phyloP scores from a whole-genome alignment of 495 filamentous ascomycete genomes.

The Clavariopsis aquatica region DNA sequence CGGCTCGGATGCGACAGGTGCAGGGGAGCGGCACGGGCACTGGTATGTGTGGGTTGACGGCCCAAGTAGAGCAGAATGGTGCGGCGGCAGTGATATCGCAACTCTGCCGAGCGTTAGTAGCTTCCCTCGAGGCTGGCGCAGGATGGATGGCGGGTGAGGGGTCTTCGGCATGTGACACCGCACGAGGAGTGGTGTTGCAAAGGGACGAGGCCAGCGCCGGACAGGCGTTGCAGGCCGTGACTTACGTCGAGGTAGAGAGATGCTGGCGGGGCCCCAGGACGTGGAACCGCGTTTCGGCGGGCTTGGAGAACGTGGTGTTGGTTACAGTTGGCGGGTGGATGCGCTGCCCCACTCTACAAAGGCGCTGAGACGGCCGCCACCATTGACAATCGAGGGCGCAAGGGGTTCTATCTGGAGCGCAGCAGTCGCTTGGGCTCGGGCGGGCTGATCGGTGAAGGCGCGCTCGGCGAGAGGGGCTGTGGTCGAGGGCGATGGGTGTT shows the following conservation, averaged over 20 bases:
- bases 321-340: background rate
- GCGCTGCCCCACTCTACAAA: slow-evolving; percentile 22
- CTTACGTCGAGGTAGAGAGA: background rate
- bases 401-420: background rate
- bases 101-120: background rate
- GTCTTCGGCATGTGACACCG: slow-evolving; percentile 18
- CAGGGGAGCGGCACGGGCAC: background rate
- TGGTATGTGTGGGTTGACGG: background rate
- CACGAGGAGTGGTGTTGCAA: background rate
- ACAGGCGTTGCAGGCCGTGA: background rate
- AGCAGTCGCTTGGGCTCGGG: background rate
- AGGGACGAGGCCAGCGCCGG: background rate
- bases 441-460: slow-evolving; percentile 14
- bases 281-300: slow-evolving; percentile 8
- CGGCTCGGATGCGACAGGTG: no score
- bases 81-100: background rate
- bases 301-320: slow-evolving; percentile 9
- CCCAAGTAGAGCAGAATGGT: background rate
- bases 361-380: slow-evolving; percentile 18
- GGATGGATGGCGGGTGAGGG: slow-evolving; percentile 9
- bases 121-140: background rate
- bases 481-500: slow-evolving; percentile 17
- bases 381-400: slow-evolving; percentile 9
- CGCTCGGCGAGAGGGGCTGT: background rate
- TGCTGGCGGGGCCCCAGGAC: background rate